Percentiles rank a stretch among this genome's conserved stretches.
These are phyloP conservation scores for Ganoderma boninense DNA, from an alignment of 1,284 basidiomycete genomes.

Conservation along the genomic window DNA sequence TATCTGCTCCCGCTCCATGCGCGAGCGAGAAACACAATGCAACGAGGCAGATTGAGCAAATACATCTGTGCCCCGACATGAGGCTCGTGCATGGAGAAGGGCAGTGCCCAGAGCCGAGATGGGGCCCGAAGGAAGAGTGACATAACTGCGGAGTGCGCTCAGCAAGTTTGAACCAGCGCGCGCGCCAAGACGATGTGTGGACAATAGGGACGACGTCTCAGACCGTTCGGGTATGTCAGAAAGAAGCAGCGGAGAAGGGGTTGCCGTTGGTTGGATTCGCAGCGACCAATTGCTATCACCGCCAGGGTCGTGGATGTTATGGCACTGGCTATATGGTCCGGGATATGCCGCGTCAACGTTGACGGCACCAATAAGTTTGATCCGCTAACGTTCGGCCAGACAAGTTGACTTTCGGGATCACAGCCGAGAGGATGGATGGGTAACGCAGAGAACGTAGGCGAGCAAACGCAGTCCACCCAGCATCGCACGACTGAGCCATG, in stretches of 20 bases:
- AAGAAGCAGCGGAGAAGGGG: not conserved
- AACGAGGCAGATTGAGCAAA: constrained; percentile 4
- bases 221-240: not conserved
- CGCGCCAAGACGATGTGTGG: not conserved
- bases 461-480: not conserved
- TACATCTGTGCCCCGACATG: not conserved
- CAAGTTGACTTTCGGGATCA: not conserved
- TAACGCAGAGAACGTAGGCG: not conserved
- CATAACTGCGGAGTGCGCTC: not conserved
- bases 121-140: not conserved
- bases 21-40: not conserved
- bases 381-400: not conserved
- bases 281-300: not conserved
- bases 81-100: not conserved
- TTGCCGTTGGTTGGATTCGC: not conserved
- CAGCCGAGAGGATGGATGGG: not conserved
- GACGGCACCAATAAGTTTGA: not conserved
- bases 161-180: not conserved
- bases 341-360: not conserved
- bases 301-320: not conserved
- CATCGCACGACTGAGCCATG: not conserved
- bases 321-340: not conserved
- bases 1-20: not conserved
- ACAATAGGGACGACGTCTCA: not conserved
- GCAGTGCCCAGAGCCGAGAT: not conserved